phyloP scores from a whole-genome alignment of 2,329 filamentous ascomycete species.

The Alternaria ethzedia region DNA sequence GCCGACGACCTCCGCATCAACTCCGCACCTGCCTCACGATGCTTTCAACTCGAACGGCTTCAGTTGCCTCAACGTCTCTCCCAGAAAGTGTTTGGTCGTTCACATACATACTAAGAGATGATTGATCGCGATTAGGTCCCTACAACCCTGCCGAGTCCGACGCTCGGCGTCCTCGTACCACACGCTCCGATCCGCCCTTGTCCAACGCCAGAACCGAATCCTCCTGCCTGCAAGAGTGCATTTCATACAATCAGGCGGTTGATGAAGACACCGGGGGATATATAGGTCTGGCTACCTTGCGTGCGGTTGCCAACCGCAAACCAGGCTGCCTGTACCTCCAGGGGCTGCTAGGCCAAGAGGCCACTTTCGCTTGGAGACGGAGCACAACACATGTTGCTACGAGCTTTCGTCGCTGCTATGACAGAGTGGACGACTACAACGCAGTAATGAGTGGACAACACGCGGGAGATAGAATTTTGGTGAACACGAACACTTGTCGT shows the following conservation, averaged over 20 bases:
- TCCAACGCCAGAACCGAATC: background rate
- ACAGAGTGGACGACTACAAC: background rate
- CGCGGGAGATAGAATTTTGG: background rate
- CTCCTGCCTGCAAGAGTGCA: background rate
- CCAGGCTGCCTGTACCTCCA: background rate
- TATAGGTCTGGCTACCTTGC: background rate
- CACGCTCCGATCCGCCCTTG: background rate
- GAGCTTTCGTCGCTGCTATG: background rate
- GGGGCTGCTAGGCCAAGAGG: background rate
- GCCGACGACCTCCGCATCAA: constrained; percentile 13
- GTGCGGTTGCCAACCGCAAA: background rate
- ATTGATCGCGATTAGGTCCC: background rate
- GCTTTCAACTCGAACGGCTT: background rate
- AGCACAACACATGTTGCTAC: background rate
- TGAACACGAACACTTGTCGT: background rate
- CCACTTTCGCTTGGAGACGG: background rate
- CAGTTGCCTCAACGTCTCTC: background rate
- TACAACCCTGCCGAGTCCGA: background rate
- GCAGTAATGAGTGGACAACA: no score
- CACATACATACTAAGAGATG: background rate
- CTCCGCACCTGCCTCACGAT: constrained; percentile 3
- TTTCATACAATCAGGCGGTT: background rate
- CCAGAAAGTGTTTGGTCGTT: background rate
- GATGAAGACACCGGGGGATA: background rate
- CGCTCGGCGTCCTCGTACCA: background rate